Evolutionary conservation across 1,284 basidiomycete species (phyloP), one percentile per base, ranked within the genome.

Genomic region (Ganoderma lucidum): DNA sequence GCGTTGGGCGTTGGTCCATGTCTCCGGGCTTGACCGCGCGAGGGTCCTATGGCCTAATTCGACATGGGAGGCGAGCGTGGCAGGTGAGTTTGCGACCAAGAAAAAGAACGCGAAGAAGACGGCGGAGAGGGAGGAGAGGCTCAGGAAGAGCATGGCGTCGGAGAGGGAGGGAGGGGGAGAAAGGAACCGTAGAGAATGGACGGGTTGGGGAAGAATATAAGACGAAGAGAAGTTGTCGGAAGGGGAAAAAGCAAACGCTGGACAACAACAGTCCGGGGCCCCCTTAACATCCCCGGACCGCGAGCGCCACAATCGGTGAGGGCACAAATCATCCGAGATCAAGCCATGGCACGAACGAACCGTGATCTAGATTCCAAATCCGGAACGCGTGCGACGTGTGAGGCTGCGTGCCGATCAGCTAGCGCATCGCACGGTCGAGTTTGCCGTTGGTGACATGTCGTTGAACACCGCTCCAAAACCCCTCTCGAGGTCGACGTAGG

Each of bases 1-100:
- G 51, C 76, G 71, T 64, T 75, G 64, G 6, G 71, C 76, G 55
- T 77, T 77, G 48, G 75, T 77, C 72, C 70, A 73, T 30, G 63
- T n/a, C 6, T 65, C 59, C 2, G 65, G 17, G 23, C 48, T 37
- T 15, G 65, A 56, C 32, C 65, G 69, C 32, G 60, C 63, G 60
- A 66, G 56, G 28, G 45, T 19, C 63, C 63, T 63, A 14, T 58
- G 32, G 39, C 2, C 41, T 12, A 37, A 64, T n/a, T 62, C 69
- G 45, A 71, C 67, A 39, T 56, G 62, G 32, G 61, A 44, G 2
- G 68, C 70, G 60, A 55, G 37, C 2, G 39, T 59, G 30, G 35
- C 58, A 8, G 70, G 60, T 5, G 65, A 67, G 23, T 32, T 61
- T 15, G 65, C 60, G 45, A 51, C 48, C 63, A 70, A 66, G 65